These are phyloP conservation scores for Elongisporangium senticosum DNA, from an alignment of 352 stramenopile species.

Conservation along the genomic window DNA sequence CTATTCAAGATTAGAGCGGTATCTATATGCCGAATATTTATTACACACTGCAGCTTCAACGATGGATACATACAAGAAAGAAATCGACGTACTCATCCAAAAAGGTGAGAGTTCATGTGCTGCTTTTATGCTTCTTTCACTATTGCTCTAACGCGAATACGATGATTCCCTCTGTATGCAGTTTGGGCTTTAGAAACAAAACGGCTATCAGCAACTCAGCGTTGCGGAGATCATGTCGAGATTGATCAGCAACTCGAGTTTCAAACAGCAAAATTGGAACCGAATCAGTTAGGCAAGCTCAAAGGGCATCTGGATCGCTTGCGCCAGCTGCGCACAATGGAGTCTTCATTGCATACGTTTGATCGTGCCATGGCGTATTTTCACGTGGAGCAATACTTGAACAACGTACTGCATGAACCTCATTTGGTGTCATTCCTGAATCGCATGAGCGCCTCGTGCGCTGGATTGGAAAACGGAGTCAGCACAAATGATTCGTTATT, in stretches of 20 bases:
- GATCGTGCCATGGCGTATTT: constrained; percentile 78
- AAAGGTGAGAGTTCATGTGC: constrained; percentile 41
- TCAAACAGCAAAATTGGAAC: constrained; percentile 70
- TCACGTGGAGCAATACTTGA: constrained; percentile 80
- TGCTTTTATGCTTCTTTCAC: background rate
- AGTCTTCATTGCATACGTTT: constrained; percentile 74
- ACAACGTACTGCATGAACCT: constrained; percentile 67
- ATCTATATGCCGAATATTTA: constrained; percentile 77
- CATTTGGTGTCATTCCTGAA: constrained; percentile 61
- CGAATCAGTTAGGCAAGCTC: constrained; percentile 51
- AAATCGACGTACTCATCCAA: constrained; percentile 58
- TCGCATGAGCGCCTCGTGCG: constrained; percentile 56
- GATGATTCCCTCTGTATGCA: constrained; percentile 8
- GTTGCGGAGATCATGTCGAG: constrained; percentile 53
- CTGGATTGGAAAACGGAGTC: constrained; percentile 5
- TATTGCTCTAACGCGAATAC: constrained; percentile 1
- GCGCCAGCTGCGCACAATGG: constrained; percentile 67
- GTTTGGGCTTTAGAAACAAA: constrained; percentile 62
- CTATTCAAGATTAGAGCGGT: constrained; percentile 63
- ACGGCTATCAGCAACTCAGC: constrained; percentile 41
- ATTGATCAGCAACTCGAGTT: constrained; percentile 54
- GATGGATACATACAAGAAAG: constrained; percentile 53
- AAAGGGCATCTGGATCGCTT: constrained; percentile 63
- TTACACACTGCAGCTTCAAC: constrained; percentile 56
- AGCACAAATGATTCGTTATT: constrained; percentile 11